Percentiles rank a stretch among this genome's conserved stretches.
Evolutionary conservation across 1,284 basidiomycete genomes (phyloP).

Genomic region (Fistulinella staudtii): DNA sequence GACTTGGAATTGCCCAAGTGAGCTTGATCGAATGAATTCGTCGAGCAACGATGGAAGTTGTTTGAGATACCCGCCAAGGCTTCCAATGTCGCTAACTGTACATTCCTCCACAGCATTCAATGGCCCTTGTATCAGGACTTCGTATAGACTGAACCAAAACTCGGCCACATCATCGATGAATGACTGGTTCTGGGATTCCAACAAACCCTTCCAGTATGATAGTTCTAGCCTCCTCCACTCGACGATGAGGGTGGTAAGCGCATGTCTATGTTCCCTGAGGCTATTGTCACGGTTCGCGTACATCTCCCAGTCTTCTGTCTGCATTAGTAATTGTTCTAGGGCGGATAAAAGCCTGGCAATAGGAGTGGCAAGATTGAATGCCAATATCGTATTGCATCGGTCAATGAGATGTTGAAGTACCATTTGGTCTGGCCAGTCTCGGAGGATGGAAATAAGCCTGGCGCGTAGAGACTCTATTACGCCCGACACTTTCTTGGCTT

Average conservation of each 20-base stretch:
- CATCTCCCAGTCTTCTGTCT: constrained; percentile 96
- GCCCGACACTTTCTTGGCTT: constrained; percentile 59
- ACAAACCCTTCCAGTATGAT: constrained; percentile 79
- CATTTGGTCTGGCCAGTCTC: constrained; percentile 97
- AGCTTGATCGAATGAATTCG: constrained; percentile 74
- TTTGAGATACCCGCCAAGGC: constrained; percentile 55
- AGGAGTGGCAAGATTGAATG: constrained; percentile 66
- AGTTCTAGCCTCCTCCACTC: constrained; percentile 91
- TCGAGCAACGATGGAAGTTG: constrained; percentile 79
- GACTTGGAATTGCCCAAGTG: constrained; percentile 78
- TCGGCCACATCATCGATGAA: constrained; percentile 66
- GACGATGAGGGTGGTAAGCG: constrained; percentile 74
- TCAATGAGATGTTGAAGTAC: constrained; percentile 83
- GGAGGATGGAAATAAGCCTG: constrained; percentile 58
- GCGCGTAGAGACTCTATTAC: constrained; percentile 50
- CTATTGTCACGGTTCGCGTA: constrained; percentile 88
- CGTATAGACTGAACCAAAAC: constrained; percentile 94
- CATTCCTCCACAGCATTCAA: constrained; percentile 44
- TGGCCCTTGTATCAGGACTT: constrained; percentile 69
- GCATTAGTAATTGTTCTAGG: constrained; percentile 82
- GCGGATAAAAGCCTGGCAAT: constrained; percentile 83
- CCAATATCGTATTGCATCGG: constrained; percentile 70
- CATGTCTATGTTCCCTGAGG: constrained; percentile 65
- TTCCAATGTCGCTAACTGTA: constrained; percentile 29
- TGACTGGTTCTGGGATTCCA: constrained; percentile 65